Conservation (phyloP, 768 basidiomycete species). For the Suillus spraguei region DNA sequence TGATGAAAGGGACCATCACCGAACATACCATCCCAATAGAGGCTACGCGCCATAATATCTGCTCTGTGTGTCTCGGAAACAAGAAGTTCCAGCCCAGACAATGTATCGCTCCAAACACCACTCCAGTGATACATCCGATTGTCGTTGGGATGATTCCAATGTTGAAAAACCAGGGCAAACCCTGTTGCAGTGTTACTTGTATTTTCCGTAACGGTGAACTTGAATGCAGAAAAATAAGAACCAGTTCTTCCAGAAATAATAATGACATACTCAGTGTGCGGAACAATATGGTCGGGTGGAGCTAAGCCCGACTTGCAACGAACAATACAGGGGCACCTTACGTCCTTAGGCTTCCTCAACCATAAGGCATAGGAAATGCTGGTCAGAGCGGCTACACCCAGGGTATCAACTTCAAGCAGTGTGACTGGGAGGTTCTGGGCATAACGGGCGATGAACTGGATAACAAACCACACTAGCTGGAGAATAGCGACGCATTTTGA, state of each 20-base stretch:
- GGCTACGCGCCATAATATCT: neutral
- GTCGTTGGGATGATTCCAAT: too few species aligned
- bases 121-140: too few species aligned
- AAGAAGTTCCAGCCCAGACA: neutral
- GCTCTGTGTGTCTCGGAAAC: neutral
- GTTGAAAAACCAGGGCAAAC: too few species aligned
- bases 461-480: neutral
- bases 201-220: too few species aligned
- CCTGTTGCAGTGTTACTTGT: too few species aligned
- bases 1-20: too few species aligned
- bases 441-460: neutral
- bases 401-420: neutral
- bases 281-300: too few species aligned
- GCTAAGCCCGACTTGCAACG: neutral
- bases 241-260: neutral
- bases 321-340: neutral
- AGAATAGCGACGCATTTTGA: neutral
- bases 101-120: neutral
- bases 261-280: too few species aligned
- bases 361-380: neutral
- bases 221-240: neutral
- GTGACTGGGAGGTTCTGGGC: neutral
- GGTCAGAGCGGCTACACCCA: neutral
- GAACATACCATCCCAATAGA: too few species aligned
- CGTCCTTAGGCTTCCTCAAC: neutral